Evolutionary conservation across 768 basidiomycete genomes (phyloP).

Genomic region (Mycena maculata): DNA sequence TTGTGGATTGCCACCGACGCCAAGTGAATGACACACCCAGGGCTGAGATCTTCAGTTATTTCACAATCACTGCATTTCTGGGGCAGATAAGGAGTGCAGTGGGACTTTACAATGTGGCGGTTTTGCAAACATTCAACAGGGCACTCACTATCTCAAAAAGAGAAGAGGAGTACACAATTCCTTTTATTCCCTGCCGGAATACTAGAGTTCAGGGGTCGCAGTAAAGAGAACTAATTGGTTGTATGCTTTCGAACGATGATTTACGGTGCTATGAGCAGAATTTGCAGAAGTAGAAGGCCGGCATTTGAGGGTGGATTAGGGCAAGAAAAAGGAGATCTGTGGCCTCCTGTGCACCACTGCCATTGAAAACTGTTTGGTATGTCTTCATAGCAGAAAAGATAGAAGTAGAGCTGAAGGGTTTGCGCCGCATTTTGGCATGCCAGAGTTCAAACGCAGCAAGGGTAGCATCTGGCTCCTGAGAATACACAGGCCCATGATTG

Average conservation of each 20-base stretch:
- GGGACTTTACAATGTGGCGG: no score
- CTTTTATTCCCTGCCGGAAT: no score
- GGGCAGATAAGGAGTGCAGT: neutral
- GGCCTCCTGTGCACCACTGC: conserved; percentile 38
- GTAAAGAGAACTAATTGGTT: no score
- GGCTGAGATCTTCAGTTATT: neutral
- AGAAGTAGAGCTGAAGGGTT: neutral
- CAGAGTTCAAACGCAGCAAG: no score
- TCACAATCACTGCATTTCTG: neutral
- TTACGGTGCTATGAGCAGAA: no score
- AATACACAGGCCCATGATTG: no score
- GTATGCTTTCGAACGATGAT: no score
- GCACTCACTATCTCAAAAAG: neutral
- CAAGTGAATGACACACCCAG: neutral
- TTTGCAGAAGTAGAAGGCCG: conserved; percentile 18
- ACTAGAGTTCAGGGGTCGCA: no score
- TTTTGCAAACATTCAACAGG: neutral
- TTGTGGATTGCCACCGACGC: neutral
- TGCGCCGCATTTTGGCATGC: no score
- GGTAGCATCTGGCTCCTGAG: no score
- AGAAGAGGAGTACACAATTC: no score
- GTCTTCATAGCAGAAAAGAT: conserved; percentile 1
- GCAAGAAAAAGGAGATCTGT: conserved; percentile 35
- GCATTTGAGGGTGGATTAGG: conserved; percentile 32
- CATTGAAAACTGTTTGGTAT: conserved; percentile 35